Conservation (phyloP, 345 rosid species). For the Angophora floribunda region DNA sequence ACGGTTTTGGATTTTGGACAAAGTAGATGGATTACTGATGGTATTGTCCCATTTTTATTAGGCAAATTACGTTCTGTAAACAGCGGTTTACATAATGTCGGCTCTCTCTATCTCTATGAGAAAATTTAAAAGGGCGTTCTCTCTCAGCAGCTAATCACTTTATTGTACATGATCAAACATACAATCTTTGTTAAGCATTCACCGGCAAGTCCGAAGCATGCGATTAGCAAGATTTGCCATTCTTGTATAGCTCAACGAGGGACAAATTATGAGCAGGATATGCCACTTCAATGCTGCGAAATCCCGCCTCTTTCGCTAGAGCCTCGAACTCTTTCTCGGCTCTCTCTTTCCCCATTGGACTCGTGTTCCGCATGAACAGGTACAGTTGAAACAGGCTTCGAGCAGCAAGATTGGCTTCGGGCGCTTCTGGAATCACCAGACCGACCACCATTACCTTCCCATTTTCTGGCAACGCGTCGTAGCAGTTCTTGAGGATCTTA, state of each 20-base stretch:
- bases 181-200: not conserved
- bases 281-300: slow-evolving; percentile 27
- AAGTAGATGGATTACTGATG: not conserved
- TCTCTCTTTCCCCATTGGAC: slow-evolving; percentile 28
- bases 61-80: not conserved
- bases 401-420: slow-evolving; percentile 6
- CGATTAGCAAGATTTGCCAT: not conserved
- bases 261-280: slow-evolving; percentile 22
- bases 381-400: slow-evolving; percentile 28
- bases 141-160: not conserved
- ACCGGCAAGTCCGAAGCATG: not conserved
- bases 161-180: not conserved
- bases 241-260: slow-evolving; percentile 26
- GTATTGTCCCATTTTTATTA: not conserved
- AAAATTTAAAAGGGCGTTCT: not conserved
- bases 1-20: not conserved
- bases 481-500: slow-evolving; percentile 37
- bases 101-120: not conserved
- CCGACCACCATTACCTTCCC: slow-evolving; percentile 40
- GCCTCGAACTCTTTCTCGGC: slow-evolving; percentile 22
- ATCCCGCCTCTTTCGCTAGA: slow-evolving; percentile 36
- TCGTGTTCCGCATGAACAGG: slow-evolving; percentile 19
- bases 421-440: slow-evolving; percentile 28
- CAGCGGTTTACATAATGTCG: not conserved
- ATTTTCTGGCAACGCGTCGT: slow-evolving; percentile 18